Evolutionary conservation across 192 early-diverging fungal species (phyloP), one percentile per base, ranked within the genome.

Genomic region (Spizellomyces sp.): DNA sequence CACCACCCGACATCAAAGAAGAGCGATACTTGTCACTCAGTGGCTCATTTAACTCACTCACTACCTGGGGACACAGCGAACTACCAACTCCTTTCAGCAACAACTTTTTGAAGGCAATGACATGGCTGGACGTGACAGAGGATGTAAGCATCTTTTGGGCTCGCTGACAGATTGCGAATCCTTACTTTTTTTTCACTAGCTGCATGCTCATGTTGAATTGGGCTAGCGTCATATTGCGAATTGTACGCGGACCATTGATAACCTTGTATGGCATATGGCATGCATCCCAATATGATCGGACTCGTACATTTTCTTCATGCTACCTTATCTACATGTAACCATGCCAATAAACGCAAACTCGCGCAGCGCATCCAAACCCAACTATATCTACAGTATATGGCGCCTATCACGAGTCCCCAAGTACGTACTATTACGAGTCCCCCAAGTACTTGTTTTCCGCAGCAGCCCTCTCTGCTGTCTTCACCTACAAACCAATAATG

Each of bases 371-470:
- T 44, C 15, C 5, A 36, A 3, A 36, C 27, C 3, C 27, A 36
- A 36, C 27, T 3, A 36, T 36, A 36, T 36, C 1, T 36, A 36
- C 27, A 36, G 27, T 3, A 36, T 36, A 36, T 36, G 27, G 27
- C 27, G 27, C 27, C 27, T 36, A 21, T 67, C 5, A 62, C 66
- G 27, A 36, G 3, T 36, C 27, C 27, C 27, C 27, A 36, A 36
- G 27, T 36, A 36, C 57, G n/a, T n/a, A n/a, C n/a, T n/a, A 21
- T 67, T 63, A 62, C 66, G 27, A 36, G 3, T 36, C 27, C 27
- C 27, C 27, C 27, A 36, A 36, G 27, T 36, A 36, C 57, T 69
- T 75, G 60, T 75, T 75, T 45, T 75, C 69, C 15, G 54, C 61
- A 7, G 41, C 22, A 17, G 69, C 50, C 58, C 48, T 62, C 45